phyloP scores from a whole-genome alignment of 2,329 filamentous ascomycete species.

The Beauveria scarabaeidicola region DNA sequence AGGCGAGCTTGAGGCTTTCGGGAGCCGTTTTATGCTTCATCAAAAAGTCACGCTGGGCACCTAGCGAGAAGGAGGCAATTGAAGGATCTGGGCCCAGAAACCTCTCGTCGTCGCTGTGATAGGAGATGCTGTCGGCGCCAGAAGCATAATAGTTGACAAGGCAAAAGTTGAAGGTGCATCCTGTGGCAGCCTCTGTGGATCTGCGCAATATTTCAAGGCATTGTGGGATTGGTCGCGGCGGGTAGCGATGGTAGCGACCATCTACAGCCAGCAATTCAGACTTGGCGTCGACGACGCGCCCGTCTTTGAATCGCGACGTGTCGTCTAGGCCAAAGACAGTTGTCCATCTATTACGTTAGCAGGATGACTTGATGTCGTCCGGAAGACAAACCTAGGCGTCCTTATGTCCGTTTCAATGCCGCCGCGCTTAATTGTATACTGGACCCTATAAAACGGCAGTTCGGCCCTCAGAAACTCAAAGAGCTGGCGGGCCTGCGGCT shows the following conservation, averaged over 20 bases:
- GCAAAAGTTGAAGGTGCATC: constrained; percentile 67
- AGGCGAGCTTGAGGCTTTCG: constrained; percentile 37
- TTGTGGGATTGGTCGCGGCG: constrained; percentile 60
- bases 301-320: constrained; percentile 51
- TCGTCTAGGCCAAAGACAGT: constrained; percentile 52
- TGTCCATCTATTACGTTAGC: constrained; percentile 31
- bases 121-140: constrained; percentile 68
- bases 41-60: constrained; percentile 64
- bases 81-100: constrained; percentile 62
- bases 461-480: constrained; percentile 65
- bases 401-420: constrained; percentile 52
- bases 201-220: constrained; percentile 57
- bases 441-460: constrained; percentile 67
- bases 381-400: constrained; percentile 35
- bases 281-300: constrained; percentile 36
- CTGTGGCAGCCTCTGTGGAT: constrained; percentile 57
- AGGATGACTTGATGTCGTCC: neutral
- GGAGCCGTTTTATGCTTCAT: constrained; percentile 64
- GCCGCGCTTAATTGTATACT: constrained; percentile 62
- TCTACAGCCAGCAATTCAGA: constrained; percentile 33
- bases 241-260: constrained; percentile 45
- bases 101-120: constrained; percentile 71
- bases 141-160: constrained; percentile 79
- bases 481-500: constrained; percentile 44
- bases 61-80: constrained; percentile 68